A percentile compares a stretch with the other conserved stretches of the same genome.
Evolutionary conservation across 495 filamentous ascomycete genomes (phyloP).

Genomic region (Podospora tetraspora): DNA sequence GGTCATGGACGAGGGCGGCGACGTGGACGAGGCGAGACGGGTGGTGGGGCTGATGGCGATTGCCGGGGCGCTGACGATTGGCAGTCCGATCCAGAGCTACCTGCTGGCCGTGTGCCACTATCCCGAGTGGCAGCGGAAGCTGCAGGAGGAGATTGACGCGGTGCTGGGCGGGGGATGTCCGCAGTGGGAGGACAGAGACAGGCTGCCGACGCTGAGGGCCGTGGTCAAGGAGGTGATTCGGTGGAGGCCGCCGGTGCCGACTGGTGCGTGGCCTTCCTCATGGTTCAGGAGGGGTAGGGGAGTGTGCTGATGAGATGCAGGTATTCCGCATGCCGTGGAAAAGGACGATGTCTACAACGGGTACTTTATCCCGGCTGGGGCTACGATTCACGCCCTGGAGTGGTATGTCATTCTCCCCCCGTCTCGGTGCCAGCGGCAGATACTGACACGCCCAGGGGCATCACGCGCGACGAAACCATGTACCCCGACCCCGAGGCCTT

Average conservation of each 20-base stretch:
- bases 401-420: slow-evolving; percentile 32
- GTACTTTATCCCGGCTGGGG: slow-evolving; percentile 50
- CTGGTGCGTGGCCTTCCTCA: slow-evolving; percentile 28
- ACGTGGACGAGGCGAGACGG: slow-evolving; percentile 34
- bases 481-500: slow-evolving; percentile 62
- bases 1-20: slow-evolving; percentile 32
- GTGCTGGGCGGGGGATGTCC: slow-evolving; percentile 45
- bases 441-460: slow-evolving; percentile 40
- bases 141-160: slow-evolving; percentile 52
- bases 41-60: slow-evolving; percentile 48
- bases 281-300: neutral
- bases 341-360: slow-evolving; percentile 53
- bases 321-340: slow-evolving; percentile 49
- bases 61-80: slow-evolving; percentile 44
- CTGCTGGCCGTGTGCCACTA: slow-evolving; percentile 56
- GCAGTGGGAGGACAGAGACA: slow-evolving; percentile 42
- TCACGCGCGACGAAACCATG: slow-evolving; percentile 52
- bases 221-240: slow-evolving; percentile 57
- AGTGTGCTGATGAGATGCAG: slow-evolving; percentile 15
- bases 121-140: slow-evolving; percentile 48
- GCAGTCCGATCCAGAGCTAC: slow-evolving; percentile 51
- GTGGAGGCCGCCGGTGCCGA: slow-evolving; percentile 54
- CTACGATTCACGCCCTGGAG: slow-evolving; percentile 54
- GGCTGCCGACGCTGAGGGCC: slow-evolving; percentile 47
- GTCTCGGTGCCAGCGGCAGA: neutral